These are phyloP conservation scores for Melastoma candidum DNA, from an alignment of 441 rosid species.

Conservation along the genomic window DNA sequence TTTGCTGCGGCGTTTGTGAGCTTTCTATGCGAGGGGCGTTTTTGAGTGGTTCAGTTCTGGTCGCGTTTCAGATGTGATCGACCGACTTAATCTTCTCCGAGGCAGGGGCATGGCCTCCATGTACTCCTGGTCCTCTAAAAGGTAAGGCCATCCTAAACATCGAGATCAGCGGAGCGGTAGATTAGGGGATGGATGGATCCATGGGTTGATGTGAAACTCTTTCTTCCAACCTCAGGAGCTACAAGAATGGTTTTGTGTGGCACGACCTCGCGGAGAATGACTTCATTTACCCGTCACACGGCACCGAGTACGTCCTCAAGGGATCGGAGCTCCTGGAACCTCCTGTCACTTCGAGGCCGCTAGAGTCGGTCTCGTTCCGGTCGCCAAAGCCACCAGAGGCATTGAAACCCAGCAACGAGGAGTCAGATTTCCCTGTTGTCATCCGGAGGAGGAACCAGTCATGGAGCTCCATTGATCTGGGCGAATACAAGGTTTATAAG, in stretches of 20 bases:
- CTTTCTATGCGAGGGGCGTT: too few species aligned
- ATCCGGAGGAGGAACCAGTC: slow-evolving; percentile 70
- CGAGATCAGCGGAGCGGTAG: neutral
- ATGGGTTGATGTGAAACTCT: neutral
- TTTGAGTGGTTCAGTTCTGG: too few species aligned
- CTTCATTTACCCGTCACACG: slow-evolving; percentile 68
- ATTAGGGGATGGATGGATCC: neutral
- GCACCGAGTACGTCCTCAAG: slow-evolving; percentile 80
- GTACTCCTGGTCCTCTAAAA: slow-evolving; percentile 93
- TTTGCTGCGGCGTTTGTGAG: too few species aligned
- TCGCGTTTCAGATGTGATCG: slow-evolving; percentile 51
- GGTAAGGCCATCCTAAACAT: slow-evolving; percentile 25
- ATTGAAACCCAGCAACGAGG: slow-evolving; percentile 19
- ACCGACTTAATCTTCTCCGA: slow-evolving; percentile 61
- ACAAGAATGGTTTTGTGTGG: slow-evolving; percentile 93
- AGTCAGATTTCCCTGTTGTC: slow-evolving; percentile 26
- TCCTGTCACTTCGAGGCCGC: slow-evolving; percentile 16
- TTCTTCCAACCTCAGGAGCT: slow-evolving; percentile 40
- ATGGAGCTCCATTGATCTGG: slow-evolving; percentile 73
- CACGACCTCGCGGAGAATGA: slow-evolving; percentile 73
- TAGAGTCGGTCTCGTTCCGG: slow-evolving; percentile 41
- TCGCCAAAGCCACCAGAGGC: slow-evolving; percentile 24
- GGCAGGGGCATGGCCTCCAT: slow-evolving; percentile 78
- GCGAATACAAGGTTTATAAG: slow-evolving; percentile 76
- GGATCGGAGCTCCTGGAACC: slow-evolving; percentile 71